Evolutionary conservation across 352 stramenopile genomes (phyloP).

Genomic region (Globisporangium apiculatum): DNA sequence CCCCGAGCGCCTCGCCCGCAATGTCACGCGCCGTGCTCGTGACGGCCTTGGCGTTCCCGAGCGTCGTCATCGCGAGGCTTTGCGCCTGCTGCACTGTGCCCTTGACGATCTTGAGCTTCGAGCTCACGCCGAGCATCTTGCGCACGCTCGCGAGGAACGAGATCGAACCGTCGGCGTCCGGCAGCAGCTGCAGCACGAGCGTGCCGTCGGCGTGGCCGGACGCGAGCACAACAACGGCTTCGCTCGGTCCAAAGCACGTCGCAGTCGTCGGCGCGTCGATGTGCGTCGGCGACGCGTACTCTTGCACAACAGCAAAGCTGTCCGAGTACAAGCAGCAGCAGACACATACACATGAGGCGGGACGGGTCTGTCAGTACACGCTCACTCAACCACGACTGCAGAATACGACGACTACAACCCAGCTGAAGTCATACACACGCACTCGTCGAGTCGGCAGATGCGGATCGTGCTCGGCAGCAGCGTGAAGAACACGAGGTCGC

Average conservation of each 20-base stretch:
- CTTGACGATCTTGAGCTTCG: conserved; percentile 84
- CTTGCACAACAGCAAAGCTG: conserved; percentile 70
- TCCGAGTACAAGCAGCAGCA: not conserved
- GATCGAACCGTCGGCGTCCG: conserved; percentile 70
- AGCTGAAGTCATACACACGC: conserved; percentile 15
- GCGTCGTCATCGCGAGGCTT: conserved; percentile 70
- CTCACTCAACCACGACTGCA: not conserved
- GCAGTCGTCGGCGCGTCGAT: conserved; percentile 44
- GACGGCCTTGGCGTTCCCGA: conserved; percentile 78
- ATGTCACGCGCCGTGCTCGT: conserved; percentile 82
- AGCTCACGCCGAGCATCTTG: conserved; percentile 66
- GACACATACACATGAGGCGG: conserved; percentile 1
- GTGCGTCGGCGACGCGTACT: conserved; percentile 36
- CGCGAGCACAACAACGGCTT: conserved; percentile 69
- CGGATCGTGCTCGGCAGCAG: conserved; percentile 35
- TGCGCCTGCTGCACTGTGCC: conserved; percentile 86
- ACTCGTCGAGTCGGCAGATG: conserved; percentile 80
- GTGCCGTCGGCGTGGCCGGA: conserved; percentile 67
- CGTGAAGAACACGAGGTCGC: conserved; percentile 66
- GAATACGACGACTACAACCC: too few relatives aligned
- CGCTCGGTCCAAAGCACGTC: conserved; percentile 56
- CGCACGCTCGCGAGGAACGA: conserved; percentile 70
- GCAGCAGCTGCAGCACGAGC: conserved; percentile 70
- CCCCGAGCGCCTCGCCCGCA: conserved; percentile 70
- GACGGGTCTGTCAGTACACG: too few relatives aligned